Evolutionary conservation across 2,329 filamentous ascomycete genomes (phyloP), one percentile per base, ranked within the genome.

Genomic region (Pyrenochaeta sp.): DNA sequence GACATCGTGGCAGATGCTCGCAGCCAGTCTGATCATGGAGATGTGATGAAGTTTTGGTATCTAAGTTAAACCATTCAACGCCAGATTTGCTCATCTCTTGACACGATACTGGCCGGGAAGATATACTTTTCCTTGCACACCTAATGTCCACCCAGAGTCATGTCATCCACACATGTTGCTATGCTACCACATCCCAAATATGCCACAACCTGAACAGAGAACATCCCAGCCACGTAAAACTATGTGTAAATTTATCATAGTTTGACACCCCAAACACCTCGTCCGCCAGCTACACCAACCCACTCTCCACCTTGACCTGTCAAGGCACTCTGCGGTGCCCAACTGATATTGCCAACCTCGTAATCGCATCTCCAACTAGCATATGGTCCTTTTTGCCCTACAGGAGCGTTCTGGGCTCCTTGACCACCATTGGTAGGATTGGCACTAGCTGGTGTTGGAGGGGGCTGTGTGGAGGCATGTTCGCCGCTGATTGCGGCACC

Each of bases 331-430:
- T 88, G 88, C 29, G 91, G 91, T 27, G 91, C 90, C 91, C 91
- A 96, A 61, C 89, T 90, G 12, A 96, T 81, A 72, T 96, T 96
- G 35, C 87, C 89, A 44, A 96, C 87, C 75, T 96, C 91, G 66
- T 94, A 94, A 61, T 95, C 91, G 73, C 91, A 94, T 71, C 89
- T 85, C 91, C 91, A 96, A 69, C 85, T 88, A 4, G 89, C 89
- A 3, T 90, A 85, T 0, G 91, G 91, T 18, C 83, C 88, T 85
- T 85, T 73, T 78, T 82, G 71, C 81, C 72, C 70, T n/a, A 75
- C 68, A 6, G 70, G 89, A 2, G 66, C 62, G 10, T 60, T 57
- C 43, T 68, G 63, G 14, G 63, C 52, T 29, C 63, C 53, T 44
- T 68, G 60, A 15, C 69, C 67, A 9, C 67, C 67, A 31, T 70